Conservation (phyloP, 768 basidiomycete species). For the Tephrocybe sp. region DNA sequence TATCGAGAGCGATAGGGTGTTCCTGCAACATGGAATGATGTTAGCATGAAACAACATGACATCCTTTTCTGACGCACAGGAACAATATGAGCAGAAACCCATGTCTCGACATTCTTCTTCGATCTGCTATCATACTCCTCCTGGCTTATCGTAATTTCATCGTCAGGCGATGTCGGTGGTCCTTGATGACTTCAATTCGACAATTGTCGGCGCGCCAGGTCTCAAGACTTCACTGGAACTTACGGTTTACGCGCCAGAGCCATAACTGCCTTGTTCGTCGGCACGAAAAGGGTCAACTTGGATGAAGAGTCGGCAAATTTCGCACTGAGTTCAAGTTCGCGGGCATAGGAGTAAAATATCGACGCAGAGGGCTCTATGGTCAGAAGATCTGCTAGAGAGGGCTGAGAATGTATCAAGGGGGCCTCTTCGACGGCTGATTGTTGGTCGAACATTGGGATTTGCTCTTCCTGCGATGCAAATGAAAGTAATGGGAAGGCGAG, state of each 20-base stretch:
- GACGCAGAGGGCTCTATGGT: conserved; percentile 75
- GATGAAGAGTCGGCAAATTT: conserved; percentile 40
- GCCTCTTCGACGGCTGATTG: conserved; percentile 18
- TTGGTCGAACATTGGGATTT: conserved; percentile 30
- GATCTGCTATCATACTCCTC: conserved; percentile 61
- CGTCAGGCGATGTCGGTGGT: conserved; percentile 32
- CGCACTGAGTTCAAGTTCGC: conserved; percentile 63
- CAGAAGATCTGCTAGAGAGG: conserved; percentile 72
- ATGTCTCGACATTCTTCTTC: conserved; percentile 70
- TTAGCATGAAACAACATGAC: background rate
- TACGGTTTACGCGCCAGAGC: conserved; percentile 80
- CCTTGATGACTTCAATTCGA: conserved; percentile 58
- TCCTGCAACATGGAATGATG: conserved; percentile 30
- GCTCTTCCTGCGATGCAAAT: conserved; percentile 31
- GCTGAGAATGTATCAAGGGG: conserved; percentile 44
- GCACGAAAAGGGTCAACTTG: conserved; percentile 68
- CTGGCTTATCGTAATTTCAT: conserved; percentile 60
- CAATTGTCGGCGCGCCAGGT: conserved; percentile 1
- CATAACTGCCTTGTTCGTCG: conserved; percentile 89
- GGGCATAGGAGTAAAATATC: conserved; percentile 83
- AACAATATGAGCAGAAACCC: conserved; percentile 83
- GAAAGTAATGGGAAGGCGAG: conserved; percentile 30
- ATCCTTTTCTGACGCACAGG: conserved; percentile 47
- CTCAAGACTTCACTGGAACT: conserved; percentile 27
- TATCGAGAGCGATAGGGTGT: conserved; percentile 47